A percentile compares a stretch with the other conserved stretches of the same genome.
Evolutionary conservation across 805 yeast genomes (phyloP).

Genomic region (Zygotorulaspora florentina): DNA sequence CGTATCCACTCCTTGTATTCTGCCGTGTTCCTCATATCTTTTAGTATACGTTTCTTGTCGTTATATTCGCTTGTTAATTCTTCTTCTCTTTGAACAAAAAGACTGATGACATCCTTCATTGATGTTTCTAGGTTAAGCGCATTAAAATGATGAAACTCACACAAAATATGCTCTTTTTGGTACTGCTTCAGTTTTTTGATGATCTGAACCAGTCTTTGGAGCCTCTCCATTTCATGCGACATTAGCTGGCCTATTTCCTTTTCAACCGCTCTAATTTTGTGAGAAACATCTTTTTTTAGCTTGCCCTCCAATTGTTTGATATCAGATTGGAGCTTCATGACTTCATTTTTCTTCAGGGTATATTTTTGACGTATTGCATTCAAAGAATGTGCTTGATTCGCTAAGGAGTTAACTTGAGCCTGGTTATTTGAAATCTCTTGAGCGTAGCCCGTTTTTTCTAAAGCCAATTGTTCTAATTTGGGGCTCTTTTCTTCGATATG

Average conservation of each 20-base stretch:
- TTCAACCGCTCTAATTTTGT: slow-evolving; percentile 37
- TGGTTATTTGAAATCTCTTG: slow-evolving; percentile 8
- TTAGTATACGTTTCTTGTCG: slow-evolving; percentile 29
- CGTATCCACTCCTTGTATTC: slow-evolving; percentile 28
- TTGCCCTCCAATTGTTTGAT: slow-evolving; percentile 37
- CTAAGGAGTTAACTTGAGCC: slow-evolving; percentile 18
- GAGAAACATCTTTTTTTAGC: slow-evolving; percentile 41
- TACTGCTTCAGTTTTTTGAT: slow-evolving; percentile 27
- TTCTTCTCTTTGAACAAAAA: slow-evolving; percentile 31
- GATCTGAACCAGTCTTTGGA: slow-evolving; percentile 18
- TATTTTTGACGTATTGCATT: slow-evolving; percentile 21
- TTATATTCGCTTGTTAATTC: slow-evolving; percentile 27
- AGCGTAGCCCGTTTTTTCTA: slow-evolving; percentile 12
- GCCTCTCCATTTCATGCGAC: slow-evolving; percentile 23
- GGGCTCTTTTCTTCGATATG: slow-evolving; percentile 10
- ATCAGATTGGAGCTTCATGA: slow-evolving; percentile 30
- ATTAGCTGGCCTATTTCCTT: slow-evolving; percentile 23
- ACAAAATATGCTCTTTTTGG: slow-evolving; percentile 25
- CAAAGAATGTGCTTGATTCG: slow-evolving; percentile 10
- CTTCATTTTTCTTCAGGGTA: slow-evolving; percentile 27
- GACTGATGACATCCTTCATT: slow-evolving; percentile 29
- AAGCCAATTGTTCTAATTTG: slow-evolving; percentile 13
- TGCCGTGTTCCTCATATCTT: slow-evolving; percentile 24
- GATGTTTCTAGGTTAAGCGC: slow-evolving; percentile 38
- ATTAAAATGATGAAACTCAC: slow-evolving; percentile 36